phyloP scores from a whole-genome alignment of 768 basidiomycete genomes.

The Tylopilus subfusipes region DNA sequence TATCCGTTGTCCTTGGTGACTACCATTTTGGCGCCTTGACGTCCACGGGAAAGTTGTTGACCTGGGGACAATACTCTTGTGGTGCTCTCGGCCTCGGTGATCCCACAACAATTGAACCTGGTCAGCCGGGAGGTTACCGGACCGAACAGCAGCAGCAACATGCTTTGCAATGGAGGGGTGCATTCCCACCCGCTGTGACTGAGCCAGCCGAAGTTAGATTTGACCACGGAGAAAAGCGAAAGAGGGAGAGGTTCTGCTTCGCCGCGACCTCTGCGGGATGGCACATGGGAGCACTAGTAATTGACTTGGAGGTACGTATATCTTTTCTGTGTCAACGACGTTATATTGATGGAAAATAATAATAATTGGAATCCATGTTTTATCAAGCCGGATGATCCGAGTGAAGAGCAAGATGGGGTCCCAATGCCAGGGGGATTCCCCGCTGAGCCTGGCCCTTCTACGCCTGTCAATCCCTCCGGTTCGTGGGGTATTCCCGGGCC shows the following conservation, averaged over 20 bases:
- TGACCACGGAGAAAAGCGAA: constrained; percentile 49
- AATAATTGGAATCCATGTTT: background rate
- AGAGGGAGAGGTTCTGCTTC: constrained; percentile 70
- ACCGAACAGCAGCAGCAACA: constrained; percentile 35
- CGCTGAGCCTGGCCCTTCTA: constrained; percentile 13
- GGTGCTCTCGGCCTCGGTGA: constrained; percentile 89
- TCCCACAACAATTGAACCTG: constrained; percentile 49
- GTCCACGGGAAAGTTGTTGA: constrained; percentile 65
- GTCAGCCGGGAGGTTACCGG: constrained; percentile 58
- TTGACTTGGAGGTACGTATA: constrained; percentile 67
- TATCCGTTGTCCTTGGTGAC: constrained; percentile 88
- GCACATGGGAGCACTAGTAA: constrained; percentile 88
- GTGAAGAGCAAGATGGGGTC: constrained; percentile 33
- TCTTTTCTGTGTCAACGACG: background rate
- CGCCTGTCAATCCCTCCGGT: constrained; percentile 8
- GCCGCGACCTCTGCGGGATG: constrained; percentile 80
- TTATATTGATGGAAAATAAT: constrained; percentile 2
- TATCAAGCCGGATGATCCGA: constrained; percentile 31
- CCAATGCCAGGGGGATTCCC: constrained; percentile 36
- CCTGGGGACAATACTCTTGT: constrained; percentile 74
- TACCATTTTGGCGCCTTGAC: constrained; percentile 91
- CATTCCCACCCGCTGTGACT: constrained; percentile 41
- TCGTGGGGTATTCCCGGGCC: constrained; percentile 17
- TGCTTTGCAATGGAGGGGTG: constrained; percentile 21
- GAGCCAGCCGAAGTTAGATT: constrained; percentile 74